These are phyloP conservation scores for Ophiostoma sp. DNA, from an alignment of 2,329 filamentous ascomycete genomes.

Conservation along the genomic window DNA sequence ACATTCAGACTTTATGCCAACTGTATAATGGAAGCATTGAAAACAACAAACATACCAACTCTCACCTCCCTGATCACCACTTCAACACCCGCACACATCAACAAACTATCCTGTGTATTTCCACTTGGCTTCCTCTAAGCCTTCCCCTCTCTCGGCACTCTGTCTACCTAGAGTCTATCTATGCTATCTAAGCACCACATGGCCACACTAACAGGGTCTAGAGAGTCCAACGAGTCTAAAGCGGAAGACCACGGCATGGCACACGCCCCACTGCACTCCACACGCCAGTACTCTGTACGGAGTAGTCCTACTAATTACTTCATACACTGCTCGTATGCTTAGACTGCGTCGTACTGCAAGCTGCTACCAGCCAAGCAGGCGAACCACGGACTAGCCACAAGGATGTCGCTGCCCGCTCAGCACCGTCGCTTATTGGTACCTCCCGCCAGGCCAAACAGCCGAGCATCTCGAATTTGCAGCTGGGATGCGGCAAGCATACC, in stretches of 20 bases:
- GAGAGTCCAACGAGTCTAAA: background rate
- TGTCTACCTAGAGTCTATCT: conserved; percentile 6
- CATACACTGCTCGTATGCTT: too few species aligned
- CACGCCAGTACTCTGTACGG: background rate
- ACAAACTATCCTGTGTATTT: background rate
- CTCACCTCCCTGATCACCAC: too few species aligned
- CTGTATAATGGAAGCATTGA: too few species aligned
- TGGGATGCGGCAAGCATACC: background rate
- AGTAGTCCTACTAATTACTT: background rate
- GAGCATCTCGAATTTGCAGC: background rate
- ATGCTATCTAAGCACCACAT: conserved; percentile 12
- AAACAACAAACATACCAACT: too few species aligned
- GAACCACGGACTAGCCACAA: background rate
- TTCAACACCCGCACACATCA: too few species aligned
- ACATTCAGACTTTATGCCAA: too few species aligned
- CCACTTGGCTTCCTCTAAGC: background rate
- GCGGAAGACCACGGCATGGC: conserved; percentile 12
- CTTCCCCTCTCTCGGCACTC: conserved; percentile 6
- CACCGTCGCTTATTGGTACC: background rate
- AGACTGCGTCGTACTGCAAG: background rate
- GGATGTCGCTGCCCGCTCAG: background rate
- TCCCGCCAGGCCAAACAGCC: background rate
- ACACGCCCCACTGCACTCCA: background rate
- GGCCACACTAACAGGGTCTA: conserved; percentile 1
- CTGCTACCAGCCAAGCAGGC: background rate